Base-by-base conservation (phyloP, 2,329 filamentous ascomycete species). In the Didymella pinodella region DNA sequence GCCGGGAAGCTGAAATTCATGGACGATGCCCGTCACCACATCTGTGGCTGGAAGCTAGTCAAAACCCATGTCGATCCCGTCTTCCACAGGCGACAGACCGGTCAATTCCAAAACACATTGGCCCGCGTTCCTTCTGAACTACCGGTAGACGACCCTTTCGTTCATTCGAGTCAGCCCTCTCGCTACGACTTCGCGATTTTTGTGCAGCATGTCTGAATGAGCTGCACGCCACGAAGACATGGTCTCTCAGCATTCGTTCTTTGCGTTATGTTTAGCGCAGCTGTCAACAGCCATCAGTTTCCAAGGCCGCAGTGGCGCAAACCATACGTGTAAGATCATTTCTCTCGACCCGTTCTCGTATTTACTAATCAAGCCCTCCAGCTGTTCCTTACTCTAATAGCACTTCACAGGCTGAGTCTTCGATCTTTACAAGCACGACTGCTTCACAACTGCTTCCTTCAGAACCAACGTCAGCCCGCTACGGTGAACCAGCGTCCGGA, bases 301-400 rank as follows among this genome's bases (percentile, higher is more conserved):
- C 62, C 67, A 62, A 48, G 57, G 56, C 50, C 62, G 62, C 46
- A 61, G 65, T 64, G 67, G 63, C 65, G 62, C 46, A 32, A 59
- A 61, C 57, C 34, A 57, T 29, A 66, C 64, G 56, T 68, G 72
- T 72, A 69, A 65, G 65, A 57, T 64, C 58, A 54, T 50, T 57
- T 53, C 36, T 40, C 29, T 54, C 49, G 49, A 59, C 59, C 62
- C 58, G 57, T 44, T 53, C 57, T 66, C 64, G 67, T 67, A 67
- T 70, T 65, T 54, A 44, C 71, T 72, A 67, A 74, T 62, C 38
- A 65, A 69, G 65, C 65, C 66, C 61, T 64, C 58, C 65, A 75
- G 65, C 65, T 64, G 51, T 63, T 62, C 60, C 64, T 25, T 73
- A 72, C 64, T 62, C 60, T 57, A 75, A 75, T 59, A 54, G 53